Conservation (phyloP, 192 early-diverging fungal species). For the Linnemannia schmuckeri region DNA sequence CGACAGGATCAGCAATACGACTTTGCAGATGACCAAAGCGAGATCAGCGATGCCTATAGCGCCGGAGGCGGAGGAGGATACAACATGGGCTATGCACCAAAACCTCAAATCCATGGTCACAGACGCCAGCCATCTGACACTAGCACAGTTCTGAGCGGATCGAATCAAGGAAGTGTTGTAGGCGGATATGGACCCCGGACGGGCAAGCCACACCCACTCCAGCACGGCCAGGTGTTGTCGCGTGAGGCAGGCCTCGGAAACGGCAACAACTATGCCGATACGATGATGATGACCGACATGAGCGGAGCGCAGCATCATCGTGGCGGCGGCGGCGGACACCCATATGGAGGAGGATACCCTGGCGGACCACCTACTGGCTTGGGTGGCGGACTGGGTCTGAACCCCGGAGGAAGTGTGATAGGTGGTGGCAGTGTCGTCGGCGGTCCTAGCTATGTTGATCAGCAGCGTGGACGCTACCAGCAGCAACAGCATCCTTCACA, state of each 20-base stretch:
- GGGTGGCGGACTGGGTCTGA: conserved; percentile 35
- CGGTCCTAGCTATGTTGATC: conserved; percentile 37
- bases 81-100: conserved; percentile 10
- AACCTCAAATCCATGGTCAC: conserved; percentile 30
- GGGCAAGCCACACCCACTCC: conserved; percentile 34
- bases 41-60: conserved; percentile 42
- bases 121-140: conserved; percentile 47
- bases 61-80: conserved; percentile 22
- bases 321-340: conserved; percentile 3
- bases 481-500: conserved; percentile 8
- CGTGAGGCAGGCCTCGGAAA: conserved; percentile 39
- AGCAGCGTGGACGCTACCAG: conserved; percentile 52
- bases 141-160: conserved; percentile 51
- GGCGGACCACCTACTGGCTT: conserved; percentile 28
- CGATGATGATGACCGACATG: conserved; percentile 55
- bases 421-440: conserved; percentile 35
- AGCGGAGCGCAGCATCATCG: conserved; percentile 24
- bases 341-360: conserved; percentile 31
- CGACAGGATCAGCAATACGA: conserved; percentile 46
- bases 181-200: conserved; percentile 32
- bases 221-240: conserved; percentile 34
- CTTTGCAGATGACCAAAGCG: conserved; percentile 44
- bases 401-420: conserved; percentile 32
- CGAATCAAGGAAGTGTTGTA: conserved; percentile 54
- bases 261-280: conserved; percentile 37